phyloP scores from a whole-genome alignment of 306 rosid species.

The Luffa aegyptiaca region DNA sequence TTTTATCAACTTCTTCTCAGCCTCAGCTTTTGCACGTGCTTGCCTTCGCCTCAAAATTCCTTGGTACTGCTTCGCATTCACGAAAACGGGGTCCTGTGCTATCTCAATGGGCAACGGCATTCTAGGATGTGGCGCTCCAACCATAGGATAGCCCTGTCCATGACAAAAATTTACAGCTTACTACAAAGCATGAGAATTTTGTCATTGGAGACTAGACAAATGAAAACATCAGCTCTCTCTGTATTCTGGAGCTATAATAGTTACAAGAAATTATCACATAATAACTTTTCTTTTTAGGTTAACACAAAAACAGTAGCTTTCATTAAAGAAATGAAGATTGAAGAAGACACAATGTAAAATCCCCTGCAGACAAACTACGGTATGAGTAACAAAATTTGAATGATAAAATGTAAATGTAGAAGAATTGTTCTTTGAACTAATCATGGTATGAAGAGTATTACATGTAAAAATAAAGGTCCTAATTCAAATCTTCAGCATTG shows the following conservation, averaged over 20 bases:
- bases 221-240: not conserved
- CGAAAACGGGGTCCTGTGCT: constrained; percentile 97
- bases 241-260: not conserved
- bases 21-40: constrained; percentile 98
- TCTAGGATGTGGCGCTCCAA: constrained; percentile 85
- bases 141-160: constrained; percentile 68
- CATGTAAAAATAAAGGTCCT: not conserved
- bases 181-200: not conserved
- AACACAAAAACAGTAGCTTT: not conserved
- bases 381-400: not conserved
- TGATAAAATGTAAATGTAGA: not conserved
- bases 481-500: not conserved
- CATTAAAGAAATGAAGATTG: not conserved
- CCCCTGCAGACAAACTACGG: not conserved
- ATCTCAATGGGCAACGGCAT: constrained; percentile 96
- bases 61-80: constrained; percentile 96
- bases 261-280: not conserved
- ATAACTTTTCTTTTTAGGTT: not conserved
- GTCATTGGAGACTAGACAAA: not conserved
- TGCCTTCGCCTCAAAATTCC: constrained; percentile 96
- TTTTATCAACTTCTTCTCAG: constrained; percentile 84
- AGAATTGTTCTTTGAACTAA: not conserved
- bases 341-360: not conserved
- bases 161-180: not conserved
- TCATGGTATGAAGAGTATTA: not conserved